Percentiles rank a stretch among this genome's conserved stretches.
These are phyloP conservation scores for Mycena sp. DNA, from an alignment of 1,284 basidiomycete species.

Conservation along the genomic window DNA sequence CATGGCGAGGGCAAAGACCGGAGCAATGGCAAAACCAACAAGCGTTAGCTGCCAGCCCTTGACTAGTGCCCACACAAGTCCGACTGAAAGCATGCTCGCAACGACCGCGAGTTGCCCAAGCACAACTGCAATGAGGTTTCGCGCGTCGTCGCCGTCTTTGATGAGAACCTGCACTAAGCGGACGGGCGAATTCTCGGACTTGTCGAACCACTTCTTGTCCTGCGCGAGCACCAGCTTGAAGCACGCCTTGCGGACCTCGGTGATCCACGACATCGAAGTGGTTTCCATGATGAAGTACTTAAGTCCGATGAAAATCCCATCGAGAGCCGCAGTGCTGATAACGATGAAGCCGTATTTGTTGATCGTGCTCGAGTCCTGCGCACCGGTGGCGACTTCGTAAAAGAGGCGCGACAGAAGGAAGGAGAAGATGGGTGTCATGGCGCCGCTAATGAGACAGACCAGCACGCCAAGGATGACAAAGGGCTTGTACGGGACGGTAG, in stretches of 20 bases:
- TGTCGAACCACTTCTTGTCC: slow-evolving; percentile 94
- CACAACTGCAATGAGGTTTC: slow-evolving; percentile 80
- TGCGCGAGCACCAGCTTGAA: slow-evolving; percentile 77
- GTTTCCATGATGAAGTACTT: slow-evolving; percentile 85
- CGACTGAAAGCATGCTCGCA: slow-evolving; percentile 84
- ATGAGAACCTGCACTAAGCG: slow-evolving; percentile 81
- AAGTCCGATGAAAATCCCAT: slow-evolving; percentile 77
- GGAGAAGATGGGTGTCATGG: slow-evolving; percentile 92
- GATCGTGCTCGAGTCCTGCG: slow-evolving; percentile 68
- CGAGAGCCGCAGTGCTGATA: slow-evolving; percentile 77
- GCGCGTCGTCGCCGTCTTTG: slow-evolving; percentile 93
- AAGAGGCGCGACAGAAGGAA: slow-evolving; percentile 88
- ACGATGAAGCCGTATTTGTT: slow-evolving; percentile 76
- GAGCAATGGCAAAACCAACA: slow-evolving; percentile 89
- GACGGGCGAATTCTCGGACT: slow-evolving; percentile 66
- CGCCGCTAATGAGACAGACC: slow-evolving; percentile 75
- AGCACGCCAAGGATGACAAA: slow-evolving; percentile 77
- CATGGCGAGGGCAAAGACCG: slow-evolving; percentile 83
- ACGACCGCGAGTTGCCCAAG: slow-evolving; percentile 81
- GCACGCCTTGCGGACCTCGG: slow-evolving; percentile 66
- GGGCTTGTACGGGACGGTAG: slow-evolving; percentile 80
- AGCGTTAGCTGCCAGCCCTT: slow-evolving; percentile 95
- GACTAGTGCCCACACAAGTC: slow-evolving; percentile 88
- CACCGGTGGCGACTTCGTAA: slow-evolving; percentile 80
- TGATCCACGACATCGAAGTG: slow-evolving; percentile 82